Evolutionary conservation across 2,329 filamentous ascomycete genomes (phyloP), one percentile per base, ranked within the genome.

Genomic region (Claviceps spartinae): DNA sequence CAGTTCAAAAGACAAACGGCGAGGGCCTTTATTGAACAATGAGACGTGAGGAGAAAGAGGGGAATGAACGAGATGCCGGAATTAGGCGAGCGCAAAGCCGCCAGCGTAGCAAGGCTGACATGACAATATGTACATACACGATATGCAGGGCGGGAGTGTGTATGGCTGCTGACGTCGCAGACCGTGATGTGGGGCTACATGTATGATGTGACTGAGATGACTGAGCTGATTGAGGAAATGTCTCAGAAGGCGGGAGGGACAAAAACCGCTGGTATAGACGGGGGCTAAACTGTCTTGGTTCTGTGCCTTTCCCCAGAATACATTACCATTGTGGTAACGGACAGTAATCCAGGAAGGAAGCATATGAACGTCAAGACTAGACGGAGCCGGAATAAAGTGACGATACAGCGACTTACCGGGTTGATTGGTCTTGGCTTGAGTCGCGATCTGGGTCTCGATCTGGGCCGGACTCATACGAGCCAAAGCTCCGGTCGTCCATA

Each of bases 391-490:
- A 9, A 34, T 18, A 24, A 18, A n/a, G 13, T 24, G 5, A 48
- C 14, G 2, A 22, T 18, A 8, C 24, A 48, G 14, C 34, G 47
- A n/a, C 52, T 36, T 52, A 54, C 52, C 8, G 26, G 14, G 47
- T 42, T 14, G 46, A 11, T 16, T 53, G 62, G 56, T 66, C 61
- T 60, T 36, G 51, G 41, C 58, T 57, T 20, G 47, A 6, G 53
- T 56, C 67, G 67, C 13, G 63, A 66, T 53, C 67, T 62, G 46
- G 63, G 64, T 66, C 62, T 61, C 36, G 50, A 38, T 59, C 57
- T 40, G 47, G 54, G 56, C 68, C 67, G 13, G 63, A 67, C 53
- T 67, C 63, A 46, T 63, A 65, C 30, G 64, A 65, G 18, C 60
- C 63, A 54, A 67, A 64, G 55, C 65, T 69, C 52, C 58, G 60